Conservation (phyloP, 176 grass and related monocot genomes). For the Hsuehochloa calcarea region DNA sequence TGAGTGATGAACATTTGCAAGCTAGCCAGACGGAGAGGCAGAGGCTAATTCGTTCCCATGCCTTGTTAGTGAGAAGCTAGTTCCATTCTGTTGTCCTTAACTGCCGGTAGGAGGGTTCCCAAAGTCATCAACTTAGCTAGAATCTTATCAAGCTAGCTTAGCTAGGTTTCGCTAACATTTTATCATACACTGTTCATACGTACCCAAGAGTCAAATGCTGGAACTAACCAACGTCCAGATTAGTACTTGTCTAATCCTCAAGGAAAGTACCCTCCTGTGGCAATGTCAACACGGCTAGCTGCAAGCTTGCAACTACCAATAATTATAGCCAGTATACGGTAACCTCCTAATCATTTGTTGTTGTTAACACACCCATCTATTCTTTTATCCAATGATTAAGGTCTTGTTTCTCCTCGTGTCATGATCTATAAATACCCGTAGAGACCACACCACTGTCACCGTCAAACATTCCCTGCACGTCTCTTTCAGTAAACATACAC, state of each 20-base stretch:
- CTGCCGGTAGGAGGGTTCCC: background rate
- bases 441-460: no score
- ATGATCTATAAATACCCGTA: no score
- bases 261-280: background rate
- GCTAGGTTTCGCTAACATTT: background rate
- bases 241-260: background rate
- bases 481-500: no score
- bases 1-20: no score
- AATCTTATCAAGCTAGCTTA: background rate
- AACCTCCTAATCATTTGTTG: constrained; percentile 3
- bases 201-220: background rate
- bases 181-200: background rate
- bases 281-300: constrained; percentile 1
- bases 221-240: background rate
- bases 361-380: background rate
- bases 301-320: background rate
- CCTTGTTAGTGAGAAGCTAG: no score
- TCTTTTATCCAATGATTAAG: no score
- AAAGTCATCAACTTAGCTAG: background rate
- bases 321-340: background rate
- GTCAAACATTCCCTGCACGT: no score
- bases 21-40: no score
- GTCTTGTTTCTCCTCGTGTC: no score
- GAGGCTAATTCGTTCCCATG: no score
- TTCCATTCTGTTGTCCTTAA: background rate